Percentiles rank a stretch among this genome's conserved stretches.
phyloP scores from a whole-genome alignment of 352 stramenopile species.

The Lagenidium giganteum region DNA sequence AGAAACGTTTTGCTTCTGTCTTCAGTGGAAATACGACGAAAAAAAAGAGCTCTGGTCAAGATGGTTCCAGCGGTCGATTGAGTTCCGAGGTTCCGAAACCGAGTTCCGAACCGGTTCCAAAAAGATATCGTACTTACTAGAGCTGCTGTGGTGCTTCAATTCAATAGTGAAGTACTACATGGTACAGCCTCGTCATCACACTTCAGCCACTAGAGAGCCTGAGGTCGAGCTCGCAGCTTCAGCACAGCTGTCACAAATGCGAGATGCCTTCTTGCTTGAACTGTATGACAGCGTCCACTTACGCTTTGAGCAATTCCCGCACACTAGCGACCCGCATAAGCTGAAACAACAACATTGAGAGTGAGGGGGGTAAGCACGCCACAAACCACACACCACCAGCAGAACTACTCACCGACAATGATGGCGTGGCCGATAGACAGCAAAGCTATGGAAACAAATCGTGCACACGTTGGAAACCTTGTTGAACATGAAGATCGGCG shows the following conservation, averaged over 20 bases:
- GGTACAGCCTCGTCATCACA: too few species aligned
- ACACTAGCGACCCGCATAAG: constrained; percentile 77
- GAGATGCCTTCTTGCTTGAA: constrained; percentile 73
- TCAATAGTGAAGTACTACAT: too few species aligned
- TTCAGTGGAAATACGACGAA: constrained; percentile 2
- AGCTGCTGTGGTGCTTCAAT: constrained; percentile 1
- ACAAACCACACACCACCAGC: background rate
- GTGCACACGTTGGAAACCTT: constrained; percentile 84
- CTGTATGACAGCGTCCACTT: constrained; percentile 76
- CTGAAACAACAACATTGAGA: constrained; percentile 21
- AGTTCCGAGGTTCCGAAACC: too few species aligned
- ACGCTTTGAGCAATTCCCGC: constrained; percentile 73
- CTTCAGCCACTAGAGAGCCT: too few species aligned
- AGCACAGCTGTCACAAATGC: constrained; percentile 70
- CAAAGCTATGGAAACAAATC: constrained; percentile 78
- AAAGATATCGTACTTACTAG: too few species aligned
- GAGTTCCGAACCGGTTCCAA: too few species aligned
- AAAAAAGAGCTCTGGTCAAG: constrained; percentile 3
- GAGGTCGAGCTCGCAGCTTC: constrained; percentile 33
- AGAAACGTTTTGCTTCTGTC: constrained; percentile 2
- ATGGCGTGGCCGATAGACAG: constrained; percentile 76
- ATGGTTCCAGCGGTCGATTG: constrained; percentile 5
- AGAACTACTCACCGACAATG: constrained; percentile 61
- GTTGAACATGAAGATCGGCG: constrained; percentile 86
- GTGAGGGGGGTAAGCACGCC: background rate